Percentiles rank a stretch among this genome's conserved stretches.
Evolutionary conservation across 169 alveolate species (phyloP).

Genomic region (Cryptosporidium sp.): DNA sequence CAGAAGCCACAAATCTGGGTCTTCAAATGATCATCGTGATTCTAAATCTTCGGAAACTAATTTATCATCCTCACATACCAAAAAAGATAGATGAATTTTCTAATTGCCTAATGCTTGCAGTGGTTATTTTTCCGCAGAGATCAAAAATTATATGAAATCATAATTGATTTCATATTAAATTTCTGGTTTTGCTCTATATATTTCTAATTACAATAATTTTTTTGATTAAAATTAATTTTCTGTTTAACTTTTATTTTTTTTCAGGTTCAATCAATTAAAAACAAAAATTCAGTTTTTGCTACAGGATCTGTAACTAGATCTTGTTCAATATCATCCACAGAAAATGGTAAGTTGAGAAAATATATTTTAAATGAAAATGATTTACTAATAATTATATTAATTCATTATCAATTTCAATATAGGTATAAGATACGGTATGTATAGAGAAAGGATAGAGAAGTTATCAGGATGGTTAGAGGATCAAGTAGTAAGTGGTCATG

Average conservation of each 20-base stretch:
- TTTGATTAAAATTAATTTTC: not conserved
- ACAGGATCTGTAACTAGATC: not conserved
- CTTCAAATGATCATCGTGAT: not conserved
- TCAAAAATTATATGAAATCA: not conserved
- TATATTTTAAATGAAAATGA: not conserved
- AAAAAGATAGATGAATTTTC: not conserved
- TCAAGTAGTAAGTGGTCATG: slow-evolving; percentile 71
- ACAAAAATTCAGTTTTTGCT: slow-evolving; percentile 49
- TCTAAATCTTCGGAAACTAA: not conserved
- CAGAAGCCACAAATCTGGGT: slow-evolving; percentile 18
- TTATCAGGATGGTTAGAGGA: slow-evolving; percentile 72
- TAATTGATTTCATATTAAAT: not conserved
- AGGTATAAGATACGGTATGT: slow-evolving; percentile 61
- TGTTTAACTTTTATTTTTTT: slow-evolving; percentile 11
- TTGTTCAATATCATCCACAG: not conserved
- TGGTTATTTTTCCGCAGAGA: not conserved
- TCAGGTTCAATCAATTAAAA: slow-evolving; percentile 65
- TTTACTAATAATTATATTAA: not conserved
- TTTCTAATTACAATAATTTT: not conserved
- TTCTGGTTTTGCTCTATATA: slow-evolving; percentile 18
- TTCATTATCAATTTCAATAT: not conserved
- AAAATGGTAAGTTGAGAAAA: slow-evolving; percentile 63
- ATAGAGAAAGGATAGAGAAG: slow-evolving; percentile 68
- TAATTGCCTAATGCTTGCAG: not conserved
- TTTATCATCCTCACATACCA: not conserved